These are phyloP conservation scores for Delitschia confertaspora DNA, from an alignment of 495 filamentous ascomycete species.

Conservation along the genomic window DNA sequence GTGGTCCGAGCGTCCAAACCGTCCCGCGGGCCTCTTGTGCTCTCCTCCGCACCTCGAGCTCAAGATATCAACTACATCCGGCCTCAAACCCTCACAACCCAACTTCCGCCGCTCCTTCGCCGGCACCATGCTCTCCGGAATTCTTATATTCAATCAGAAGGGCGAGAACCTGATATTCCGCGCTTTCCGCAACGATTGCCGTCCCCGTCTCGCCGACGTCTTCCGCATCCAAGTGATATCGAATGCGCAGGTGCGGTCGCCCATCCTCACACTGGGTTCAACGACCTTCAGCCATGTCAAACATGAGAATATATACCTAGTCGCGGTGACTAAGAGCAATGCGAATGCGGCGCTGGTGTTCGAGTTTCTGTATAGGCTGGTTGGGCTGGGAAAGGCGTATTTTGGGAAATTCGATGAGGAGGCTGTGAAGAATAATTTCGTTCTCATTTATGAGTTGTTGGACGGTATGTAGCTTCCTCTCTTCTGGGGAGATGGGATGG, in stretches of 20 bases:
- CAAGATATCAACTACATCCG: background rate
- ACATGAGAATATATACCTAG: slow-evolving; percentile 98
- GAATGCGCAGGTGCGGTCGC: slow-evolving; percentile 94
- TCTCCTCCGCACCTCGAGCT: too few species aligned
- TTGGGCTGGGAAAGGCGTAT: slow-evolving; percentile 84
- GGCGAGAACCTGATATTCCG: slow-evolving; percentile 99
- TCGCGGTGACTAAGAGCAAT: slow-evolving; percentile 98
- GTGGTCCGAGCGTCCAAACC: slow-evolving; percentile 20
- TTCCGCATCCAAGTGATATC: slow-evolving; percentile 99
- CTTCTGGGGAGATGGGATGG: slow-evolving; percentile 1
- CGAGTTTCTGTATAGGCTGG: slow-evolving; percentile 91
- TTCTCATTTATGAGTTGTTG: slow-evolving; percentile 93
- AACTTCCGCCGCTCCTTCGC: slow-evolving; percentile 1
- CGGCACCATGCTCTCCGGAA: slow-evolving; percentile 77
- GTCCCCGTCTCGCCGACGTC: slow-evolving; percentile 92
- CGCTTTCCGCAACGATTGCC: slow-evolving; percentile 94
- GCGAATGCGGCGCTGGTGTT: slow-evolving; percentile 98
- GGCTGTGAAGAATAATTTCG: slow-evolving; percentile 99
- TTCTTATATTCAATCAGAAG: slow-evolving; percentile 98
- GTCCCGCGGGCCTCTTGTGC: too few species aligned
- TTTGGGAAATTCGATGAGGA: slow-evolving; percentile 99
- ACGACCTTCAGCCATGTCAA: slow-evolving; percentile 99
- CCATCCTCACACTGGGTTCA: slow-evolving; percentile 92
- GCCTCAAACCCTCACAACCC: background rate
- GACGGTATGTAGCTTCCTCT: slow-evolving; percentile 54